Evolutionary conservation across 768 basidiomycete species (phyloP).

Genomic region (Amanita pseudoporphyria): DNA sequence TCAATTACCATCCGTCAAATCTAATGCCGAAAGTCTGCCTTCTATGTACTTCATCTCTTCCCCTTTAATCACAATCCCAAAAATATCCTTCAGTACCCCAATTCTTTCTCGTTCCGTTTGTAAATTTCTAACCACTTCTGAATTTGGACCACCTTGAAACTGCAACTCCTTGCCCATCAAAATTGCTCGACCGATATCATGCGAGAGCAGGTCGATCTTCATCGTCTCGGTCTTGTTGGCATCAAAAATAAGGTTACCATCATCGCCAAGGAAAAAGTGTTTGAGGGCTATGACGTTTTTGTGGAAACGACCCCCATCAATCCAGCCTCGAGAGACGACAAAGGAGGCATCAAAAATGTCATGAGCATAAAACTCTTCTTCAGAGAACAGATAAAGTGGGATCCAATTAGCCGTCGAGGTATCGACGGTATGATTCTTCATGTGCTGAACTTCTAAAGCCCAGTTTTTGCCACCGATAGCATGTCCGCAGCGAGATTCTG

Average conservation of each 20-base stretch:
- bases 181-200: neutral
- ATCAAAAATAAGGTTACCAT: constrained; percentile 2
- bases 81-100: constrained; percentile 5
- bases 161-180: neutral
- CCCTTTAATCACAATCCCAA: constrained; percentile 11
- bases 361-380: constrained; percentile 17
- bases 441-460: constrained; percentile 14
- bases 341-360: constrained; percentile 18
- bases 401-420: constrained; percentile 13
- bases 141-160: neutral
- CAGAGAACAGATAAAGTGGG: constrained; percentile 19
- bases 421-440: constrained; percentile 1
- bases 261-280: constrained; percentile 17
- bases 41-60: constrained; percentile 6
- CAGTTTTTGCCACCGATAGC: neutral
- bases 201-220: neutral
- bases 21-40: neutral
- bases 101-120: neutral
- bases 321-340: constrained; percentile 14
- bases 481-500: neutral
- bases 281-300: constrained; percentile 18
- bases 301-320: constrained; percentile 14
- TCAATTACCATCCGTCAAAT: neutral
- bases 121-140: neutral
- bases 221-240: neutral